These are phyloP conservation scores for Cadophora gregata DNA, from an alignment of 2,329 filamentous ascomycete genomes.

Conservation along the genomic window DNA sequence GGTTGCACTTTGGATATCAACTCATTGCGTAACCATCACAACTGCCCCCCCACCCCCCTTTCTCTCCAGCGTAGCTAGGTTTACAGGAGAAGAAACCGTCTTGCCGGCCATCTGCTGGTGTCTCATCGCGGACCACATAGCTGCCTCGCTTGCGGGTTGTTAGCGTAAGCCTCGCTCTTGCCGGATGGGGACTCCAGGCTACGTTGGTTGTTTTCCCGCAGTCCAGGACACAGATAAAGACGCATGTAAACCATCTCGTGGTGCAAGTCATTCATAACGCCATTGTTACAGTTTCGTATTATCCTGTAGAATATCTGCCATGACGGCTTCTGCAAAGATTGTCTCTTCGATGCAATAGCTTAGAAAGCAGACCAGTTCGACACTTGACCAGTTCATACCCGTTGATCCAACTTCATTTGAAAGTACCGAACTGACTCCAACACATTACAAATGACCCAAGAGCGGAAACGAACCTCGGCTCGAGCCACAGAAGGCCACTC, in stretches of 20 bases:
- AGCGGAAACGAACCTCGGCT: not conserved
- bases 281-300: not conserved
- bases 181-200: not conserved
- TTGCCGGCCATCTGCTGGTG: too few species aligned
- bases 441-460: not conserved
- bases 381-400: too few species aligned
- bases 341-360: not conserved
- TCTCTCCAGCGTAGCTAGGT: not conserved
- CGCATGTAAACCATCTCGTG: not conserved
- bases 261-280: not conserved
- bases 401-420: not conserved
- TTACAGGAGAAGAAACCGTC: not conserved
- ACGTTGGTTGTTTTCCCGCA: not conserved
- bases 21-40: not conserved
- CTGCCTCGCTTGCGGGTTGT: not conserved
- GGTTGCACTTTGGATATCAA: not conserved
- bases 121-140: not conserved
- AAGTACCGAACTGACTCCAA: not conserved
- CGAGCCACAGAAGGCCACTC: not conserved
- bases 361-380: not conserved
- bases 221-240: not conserved
- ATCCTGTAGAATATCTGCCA: not conserved
- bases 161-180: not conserved
- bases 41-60: too few species aligned
- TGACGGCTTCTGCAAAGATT: not conserved